phyloP scores from a whole-genome alignment of 2,329 filamentous ascomycete genomes.

The Alternaria longipes region DNA sequence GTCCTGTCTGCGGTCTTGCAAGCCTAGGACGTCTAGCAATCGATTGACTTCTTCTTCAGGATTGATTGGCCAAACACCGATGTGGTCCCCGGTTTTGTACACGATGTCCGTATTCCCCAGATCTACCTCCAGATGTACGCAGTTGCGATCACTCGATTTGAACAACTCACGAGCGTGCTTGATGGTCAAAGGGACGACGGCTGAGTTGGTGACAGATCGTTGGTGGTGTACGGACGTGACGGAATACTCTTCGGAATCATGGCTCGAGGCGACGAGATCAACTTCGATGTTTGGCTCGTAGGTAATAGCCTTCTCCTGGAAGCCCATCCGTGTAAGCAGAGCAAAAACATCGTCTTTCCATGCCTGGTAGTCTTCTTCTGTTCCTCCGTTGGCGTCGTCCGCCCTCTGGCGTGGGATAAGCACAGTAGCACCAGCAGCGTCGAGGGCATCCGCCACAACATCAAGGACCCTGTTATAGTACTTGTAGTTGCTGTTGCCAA shows the following conservation, averaged over 20 bases:
- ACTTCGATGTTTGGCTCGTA: conserved; percentile 48
- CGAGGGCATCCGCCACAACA: conserved; percentile 43
- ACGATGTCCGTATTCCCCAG: conserved; percentile 48
- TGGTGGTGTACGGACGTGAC: conserved; percentile 41
- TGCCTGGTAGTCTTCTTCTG: conserved; percentile 55
- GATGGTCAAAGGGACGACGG: conserved; percentile 45
- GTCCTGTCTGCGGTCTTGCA: conserved; percentile 26
- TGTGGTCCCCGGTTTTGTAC: conserved; percentile 57
- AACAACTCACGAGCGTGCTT: conserved; percentile 49
- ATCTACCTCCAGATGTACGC: conserved; percentile 55
- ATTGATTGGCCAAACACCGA: conserved; percentile 55
- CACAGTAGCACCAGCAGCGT: conserved; percentile 45
- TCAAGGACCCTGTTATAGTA: conserved; percentile 57
- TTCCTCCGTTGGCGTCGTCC: conserved; percentile 55
- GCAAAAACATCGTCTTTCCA: conserved; percentile 54
- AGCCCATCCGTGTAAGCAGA: conserved; percentile 44
- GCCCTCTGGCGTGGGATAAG: conserved; percentile 49
- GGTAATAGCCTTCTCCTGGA: conserved; percentile 44
- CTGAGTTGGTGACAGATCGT: conserved; percentile 40
- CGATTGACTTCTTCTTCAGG: conserved; percentile 50
- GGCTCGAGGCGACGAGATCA: conserved; percentile 17
- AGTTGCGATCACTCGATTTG: conserved; percentile 49
- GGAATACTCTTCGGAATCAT: conserved; percentile 24
- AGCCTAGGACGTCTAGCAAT: conserved; percentile 42
- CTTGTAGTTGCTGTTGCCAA: conserved; percentile 60